Evolutionary conservation across 176 grass and related monocot species (phyloP), one percentile per base, ranked within the genome.

Genomic region (Phoenix dactylifera): DNA sequence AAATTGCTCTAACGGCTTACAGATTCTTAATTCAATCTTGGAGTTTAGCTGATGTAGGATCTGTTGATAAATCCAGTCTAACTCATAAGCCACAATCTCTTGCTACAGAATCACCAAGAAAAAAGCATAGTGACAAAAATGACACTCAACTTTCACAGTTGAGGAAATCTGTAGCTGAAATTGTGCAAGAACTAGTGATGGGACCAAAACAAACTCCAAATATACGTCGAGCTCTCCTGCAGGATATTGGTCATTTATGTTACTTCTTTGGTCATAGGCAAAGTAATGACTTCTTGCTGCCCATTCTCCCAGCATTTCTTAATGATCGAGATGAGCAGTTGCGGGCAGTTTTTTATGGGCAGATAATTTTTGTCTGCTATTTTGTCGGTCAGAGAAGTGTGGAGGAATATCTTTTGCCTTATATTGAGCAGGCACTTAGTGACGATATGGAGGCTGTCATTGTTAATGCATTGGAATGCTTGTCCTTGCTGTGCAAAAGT

Each of bases 351-450:
- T 97, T 91, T 73, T 97, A 80, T 62, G 76, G 74, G 60, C 87
- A 91, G 51, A 88, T 97, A 53, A 81, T 88, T 57, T 85, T 77
- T 62, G 93, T 97, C 65, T 91, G 84, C 76, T 97, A 85, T 78
- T 97, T 97, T 87, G 86, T 97, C 76, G 93, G 93, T 61, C 76
- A 83, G 83, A 75, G 68, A 72, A 97, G 93, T 65, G 93, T 97
- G 3, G 93, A 97, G 73, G 93, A 97, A 55, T 97, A 97, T 62
- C 87, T 97, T 51, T 78, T 97, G 63, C 93, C 93, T 60, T 97
- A 97, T 68, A 86, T 97, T 72, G 93, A 97, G 67, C 93, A 85
- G 59, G 93, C 84, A 57, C 76, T 97, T 75, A 80, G 75, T 75
- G 81, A 97, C 71, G 76, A 75, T 56, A 82, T 83, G 78, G 87